These are phyloP conservation scores for Cladophialophora psammophila DNA, from an alignment of 2,329 filamentous ascomycete genomes.

Conservation along the genomic window DNA sequence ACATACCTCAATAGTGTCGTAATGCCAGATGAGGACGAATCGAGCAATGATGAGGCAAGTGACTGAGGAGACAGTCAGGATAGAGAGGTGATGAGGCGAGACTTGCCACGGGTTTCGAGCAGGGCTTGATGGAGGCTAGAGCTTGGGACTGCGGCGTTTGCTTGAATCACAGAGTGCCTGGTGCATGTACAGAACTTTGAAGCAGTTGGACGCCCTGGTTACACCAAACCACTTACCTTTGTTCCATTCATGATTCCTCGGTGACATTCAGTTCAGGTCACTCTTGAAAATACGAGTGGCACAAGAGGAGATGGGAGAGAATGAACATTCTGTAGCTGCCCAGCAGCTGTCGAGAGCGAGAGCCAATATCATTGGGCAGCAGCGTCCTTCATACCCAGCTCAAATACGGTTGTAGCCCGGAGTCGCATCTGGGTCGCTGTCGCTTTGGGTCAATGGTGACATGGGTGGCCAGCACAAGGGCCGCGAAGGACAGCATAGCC, in stretches of 20 bases:
- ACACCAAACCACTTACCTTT: background rate
- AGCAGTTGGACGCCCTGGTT: background rate
- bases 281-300: background rate
- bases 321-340: background rate
- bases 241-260: background rate
- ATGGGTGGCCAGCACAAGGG: background rate
- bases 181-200: background rate
- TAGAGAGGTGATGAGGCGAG: slow-evolving; percentile 9
- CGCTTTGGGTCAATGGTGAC: background rate
- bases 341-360: background rate
- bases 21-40: slow-evolving; percentile 68
- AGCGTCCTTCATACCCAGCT: background rate
- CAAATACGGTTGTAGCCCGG: background rate
- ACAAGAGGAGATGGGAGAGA: background rate
- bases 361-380: background rate
- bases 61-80: slow-evolving; percentile 25
- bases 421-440: background rate
- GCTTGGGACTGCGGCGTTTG: background rate
- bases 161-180: background rate
- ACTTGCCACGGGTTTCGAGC: slow-evolving; percentile 2
- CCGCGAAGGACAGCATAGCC: background rate
- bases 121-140: background rate
- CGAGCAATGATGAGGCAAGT: slow-evolving; percentile 31
- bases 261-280: background rate
- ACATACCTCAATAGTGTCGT: slow-evolving; percentile 75